Base-by-base conservation (phyloP, 345 rosid genomes). In the Populus tremula region DNA sequence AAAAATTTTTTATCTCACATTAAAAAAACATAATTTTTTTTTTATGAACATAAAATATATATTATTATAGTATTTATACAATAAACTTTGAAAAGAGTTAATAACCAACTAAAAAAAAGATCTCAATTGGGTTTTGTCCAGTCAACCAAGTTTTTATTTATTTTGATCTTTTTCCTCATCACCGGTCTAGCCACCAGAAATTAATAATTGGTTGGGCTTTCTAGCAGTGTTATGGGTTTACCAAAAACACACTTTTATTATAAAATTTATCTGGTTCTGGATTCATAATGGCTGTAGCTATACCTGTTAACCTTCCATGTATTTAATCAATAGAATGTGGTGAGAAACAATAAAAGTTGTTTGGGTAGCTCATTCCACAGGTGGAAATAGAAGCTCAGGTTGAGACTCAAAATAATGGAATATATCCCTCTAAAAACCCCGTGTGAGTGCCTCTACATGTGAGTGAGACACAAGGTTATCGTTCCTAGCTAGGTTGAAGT, bases 111-210 rank as follows among this genome's bases (percentile, higher is more conserved):
- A 33, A 3, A 33, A 33, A 4, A 33, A 4, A 4, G 5, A 33
- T 33, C 0, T 31, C 5, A 4, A 4, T 33, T 3, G 35, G 5
- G 5, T 33, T 33, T 33, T 33, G 5, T 4, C 0, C 5, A 5
- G 5, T 33, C 35, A 33, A 33, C 0, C 0, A 4, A 4, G 35
- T 4, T 33, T 33, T 33, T 33, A 5, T 5, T 33, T 0, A 33
- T 33, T 4, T 0, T 0, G 0, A 5, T 33, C 0, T 33, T 33
- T 33, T 33, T 33, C 5, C 35, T 33, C 5, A 33, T 0, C 4
- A 33, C 35, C 5, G 35, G 4, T 3, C 35, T 0, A 33, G 35
- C 33, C 33, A 31, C 4, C 0, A 2, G 3, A 2, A 31, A 25
- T 25, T 25, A 25, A 25, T 25, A 25, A 25, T 25, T 25, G 25